Base-by-base conservation (phyloP, 2,329 filamentous ascomycete species). In the Cordyceps militaris region DNA sequence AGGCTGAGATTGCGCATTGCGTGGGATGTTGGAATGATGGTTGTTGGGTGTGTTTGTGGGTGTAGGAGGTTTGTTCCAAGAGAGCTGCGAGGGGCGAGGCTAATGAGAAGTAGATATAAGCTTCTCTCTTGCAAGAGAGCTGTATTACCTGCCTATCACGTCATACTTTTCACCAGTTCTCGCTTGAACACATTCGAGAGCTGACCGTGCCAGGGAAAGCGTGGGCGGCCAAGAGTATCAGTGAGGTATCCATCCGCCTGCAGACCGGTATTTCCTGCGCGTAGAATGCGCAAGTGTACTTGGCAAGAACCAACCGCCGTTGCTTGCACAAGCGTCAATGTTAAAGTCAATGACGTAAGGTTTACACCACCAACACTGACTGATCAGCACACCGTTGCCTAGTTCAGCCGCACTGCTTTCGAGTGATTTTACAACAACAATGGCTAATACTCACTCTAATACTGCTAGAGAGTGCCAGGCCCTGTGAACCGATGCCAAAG, bases 1-100 rank as follows among this genome's bases (percentile, higher is more conserved):
- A 85, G 81, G 61, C 81, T 78, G 69, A 90, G 74, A 74, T 94
- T 82, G 79, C 84, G 94, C 92, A 97, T 96, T 62, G 62, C 84
- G 46, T 48, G n/a, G 40, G 38, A 34, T 44, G 55, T 50, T 9
- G 21, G n/a, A n/a, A n/a, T n/a, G n/a, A 36, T 38, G 48, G 48
- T 6, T 34, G 38, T 43, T 43, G 19, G 21, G 19, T 24, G 14
- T 14, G 13, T 14, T 32, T 16, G 43, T 30, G n/a, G 14, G n/a
- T 23, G 19, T 8, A 32, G 6, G 24, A 21, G 10, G 26, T 3
- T 9, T 16, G 42, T 38, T 24, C 8, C 40, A 3, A 3, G 26
- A 48, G 24, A 30, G 21, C 11, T 34, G 13, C 13, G 14, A 38
- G 11, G 14, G 13, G 9, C 32, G 38, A 36, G 55, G 23, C 26